Conservation (phyloP, 1,284 basidiomycete species). For the Fistulinella cinereoalba region DNA sequence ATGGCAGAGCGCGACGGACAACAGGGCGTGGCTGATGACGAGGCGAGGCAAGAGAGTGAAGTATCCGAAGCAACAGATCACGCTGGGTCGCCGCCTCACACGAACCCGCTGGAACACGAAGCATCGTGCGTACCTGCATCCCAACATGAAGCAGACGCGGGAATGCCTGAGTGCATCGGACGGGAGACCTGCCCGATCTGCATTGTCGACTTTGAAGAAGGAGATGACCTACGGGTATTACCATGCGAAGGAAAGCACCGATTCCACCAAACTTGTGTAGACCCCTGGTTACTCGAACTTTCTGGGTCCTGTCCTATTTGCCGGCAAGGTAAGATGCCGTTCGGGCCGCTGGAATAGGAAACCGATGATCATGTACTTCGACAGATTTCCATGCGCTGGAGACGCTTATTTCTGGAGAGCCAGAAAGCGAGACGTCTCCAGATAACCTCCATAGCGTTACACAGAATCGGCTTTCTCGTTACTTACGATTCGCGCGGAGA, state of each 20-base stretch:
- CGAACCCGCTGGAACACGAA: neutral
- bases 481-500: constrained; percentile 61
- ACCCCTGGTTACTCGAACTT: constrained; percentile 86
- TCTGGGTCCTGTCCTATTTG: constrained; percentile 90
- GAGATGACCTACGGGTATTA: constrained; percentile 84
- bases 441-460: constrained; percentile 23
- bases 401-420: constrained; percentile 42
- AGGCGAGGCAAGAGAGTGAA: constrained; percentile 1
- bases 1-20: neutral
- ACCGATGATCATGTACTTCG: constrained; percentile 1
- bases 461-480: constrained; percentile 60
- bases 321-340: constrained; percentile 64
- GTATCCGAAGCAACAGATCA: constrained; percentile 7
- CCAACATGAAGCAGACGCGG: constrained; percentile 32
- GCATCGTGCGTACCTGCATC: constrained; percentile 3
- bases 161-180: constrained; percentile 65
- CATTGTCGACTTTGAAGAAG: constrained; percentile 88
- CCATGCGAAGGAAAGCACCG: constrained; percentile 87
- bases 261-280: constrained; percentile 83
- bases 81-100: constrained; percentile 6
- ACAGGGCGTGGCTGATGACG: neutral
- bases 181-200: constrained; percentile 92
- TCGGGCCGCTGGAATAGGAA: neutral
- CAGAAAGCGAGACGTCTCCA: constrained; percentile 25
- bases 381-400: constrained; percentile 51